Base-by-base conservation (phyloP, 345 rosid genomes). In the Salix caprea region DNA sequence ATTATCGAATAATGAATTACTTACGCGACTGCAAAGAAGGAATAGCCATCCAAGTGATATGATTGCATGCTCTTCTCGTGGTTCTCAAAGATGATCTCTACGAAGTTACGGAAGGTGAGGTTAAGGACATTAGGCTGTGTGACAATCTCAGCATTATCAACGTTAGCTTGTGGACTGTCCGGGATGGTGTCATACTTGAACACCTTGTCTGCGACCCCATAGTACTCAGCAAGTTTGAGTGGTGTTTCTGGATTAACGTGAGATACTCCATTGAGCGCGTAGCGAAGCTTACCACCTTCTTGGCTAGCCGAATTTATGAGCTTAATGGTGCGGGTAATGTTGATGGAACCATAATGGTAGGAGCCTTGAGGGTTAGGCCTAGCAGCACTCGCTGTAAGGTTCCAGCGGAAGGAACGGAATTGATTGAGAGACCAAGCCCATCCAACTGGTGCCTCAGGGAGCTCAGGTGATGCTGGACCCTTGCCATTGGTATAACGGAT, bases 391-490 rank as follows among this genome's bases (percentile, higher is more conserved):
- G 85, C 78, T 0, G 85, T 83, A 16, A 83, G 83, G 73, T 83
- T 83, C 85, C 85, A 83, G 28, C 85, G 80, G 82, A 79, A 79
- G 32, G 82, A 72, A 3, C 86, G 77, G 83, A 83, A 83, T 64
- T 83, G 86, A 10, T 83, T 83, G 34, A 83, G 79, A 5, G 86
- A 83, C 86, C 86, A 83, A 4, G 86, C 83, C 86, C 86, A 83
- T 11, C 86, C 86, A 15, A 54, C 76, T 0, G 86, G 86, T 14
- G 83, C 80, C 64, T 77, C 70, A 0, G 82, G 85, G 48, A 82
- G 71, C 15, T 60, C 82, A 16, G 77, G 77, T 4, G 82, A 82
- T 9, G 85, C 79, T 8, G 77, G 79, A 52, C 68, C 78, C 34
- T 79, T 76, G 75, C 77, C 68, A 16, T 73, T 65, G 14, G 74